A percentile compares a stretch with the other conserved stretches of the same genome.
Evolutionary conservation across 331 rosid species (phyloP).

Genomic region (Stylosanthes scabra): DNA sequence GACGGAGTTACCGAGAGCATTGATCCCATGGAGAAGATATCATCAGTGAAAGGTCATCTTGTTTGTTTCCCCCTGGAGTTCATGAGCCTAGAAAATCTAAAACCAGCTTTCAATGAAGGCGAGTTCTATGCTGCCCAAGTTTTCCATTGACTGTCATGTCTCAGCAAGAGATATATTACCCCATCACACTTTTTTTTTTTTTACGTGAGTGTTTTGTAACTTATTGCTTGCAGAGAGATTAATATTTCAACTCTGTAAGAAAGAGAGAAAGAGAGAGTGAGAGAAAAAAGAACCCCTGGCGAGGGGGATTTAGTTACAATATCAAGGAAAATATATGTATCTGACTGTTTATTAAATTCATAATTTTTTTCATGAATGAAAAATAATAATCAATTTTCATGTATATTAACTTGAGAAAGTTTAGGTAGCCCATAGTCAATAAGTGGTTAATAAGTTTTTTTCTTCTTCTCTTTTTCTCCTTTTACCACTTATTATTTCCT

Average conservation of each 20-base stretch:
- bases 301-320: not conserved
- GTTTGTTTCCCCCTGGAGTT: slow-evolving; percentile 92
- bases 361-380: not conserved
- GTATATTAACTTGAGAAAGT: no score
- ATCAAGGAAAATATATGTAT: not conserved
- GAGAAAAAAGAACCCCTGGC: no score
- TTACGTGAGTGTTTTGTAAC: slow-evolving; percentile 35
- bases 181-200: not conserved
- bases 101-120: slow-evolving; percentile 88
- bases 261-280: not conserved
- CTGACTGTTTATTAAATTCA: slow-evolving; percentile 1
- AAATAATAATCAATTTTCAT: slow-evolving; percentile 1
- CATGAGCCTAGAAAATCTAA: slow-evolving; percentile 79
- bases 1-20: slow-evolving; percentile 58
- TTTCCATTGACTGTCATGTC: slow-evolving; percentile 61
- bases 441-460: no score
- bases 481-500: no score
- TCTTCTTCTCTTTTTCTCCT: no score
- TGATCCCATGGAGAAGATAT: slow-evolving; percentile 71
- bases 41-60: slow-evolving; percentile 74
- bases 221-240: slow-evolving; percentile 41
- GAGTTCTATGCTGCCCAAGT: slow-evolving; percentile 92
- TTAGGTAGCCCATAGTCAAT: no score
- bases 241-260: slow-evolving; percentile 24
- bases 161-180: not conserved